These are phyloP conservation scores for Alopecurus myosuroides DNA, from an alignment of 176 grass and related monocot genomes.

Conservation along the genomic window DNA sequence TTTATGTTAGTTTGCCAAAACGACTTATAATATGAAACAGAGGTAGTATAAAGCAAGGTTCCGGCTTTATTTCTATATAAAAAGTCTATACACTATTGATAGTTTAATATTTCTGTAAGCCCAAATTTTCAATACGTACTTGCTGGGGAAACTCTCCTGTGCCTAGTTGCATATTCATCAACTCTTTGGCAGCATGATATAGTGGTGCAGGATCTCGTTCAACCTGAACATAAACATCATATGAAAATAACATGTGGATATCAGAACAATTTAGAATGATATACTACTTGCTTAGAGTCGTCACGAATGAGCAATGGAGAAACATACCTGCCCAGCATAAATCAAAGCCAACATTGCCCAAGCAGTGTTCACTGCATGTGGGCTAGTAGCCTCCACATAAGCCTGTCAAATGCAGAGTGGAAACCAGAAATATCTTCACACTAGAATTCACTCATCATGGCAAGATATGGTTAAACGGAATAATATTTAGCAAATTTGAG, in stretches of 20 bases:
- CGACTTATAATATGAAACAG: no score
- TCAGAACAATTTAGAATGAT: neutral
- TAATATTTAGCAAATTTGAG: neutral
- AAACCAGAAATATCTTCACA: neutral
- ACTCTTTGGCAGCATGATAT: slow-evolving; percentile 34
- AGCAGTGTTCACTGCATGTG: slow-evolving; percentile 62
- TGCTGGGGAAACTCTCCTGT: slow-evolving; percentile 46
- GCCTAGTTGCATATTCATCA: slow-evolving; percentile 58
- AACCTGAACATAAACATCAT: neutral
- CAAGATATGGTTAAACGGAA: neutral
- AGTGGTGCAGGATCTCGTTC: slow-evolving; percentile 40
- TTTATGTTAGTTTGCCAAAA: no score
- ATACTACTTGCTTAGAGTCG: neutral
- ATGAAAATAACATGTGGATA: neutral
- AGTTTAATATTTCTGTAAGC: neutral
- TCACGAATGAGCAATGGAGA: neutral
- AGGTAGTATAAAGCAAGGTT: no score
- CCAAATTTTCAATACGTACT: slow-evolving; percentile 1
- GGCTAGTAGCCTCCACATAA: slow-evolving; percentile 9
- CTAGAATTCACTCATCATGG: slow-evolving; percentile 5
- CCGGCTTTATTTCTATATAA: no score
- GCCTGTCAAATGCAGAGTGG: neutral
- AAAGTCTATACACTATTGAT: neutral
- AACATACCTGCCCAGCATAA: slow-evolving; percentile 50
- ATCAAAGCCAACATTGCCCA: slow-evolving; percentile 80